These are phyloP conservation scores for Sugiyamaella smithiae DNA, from an alignment of 805 yeast genomes.

Conservation along the genomic window DNA sequence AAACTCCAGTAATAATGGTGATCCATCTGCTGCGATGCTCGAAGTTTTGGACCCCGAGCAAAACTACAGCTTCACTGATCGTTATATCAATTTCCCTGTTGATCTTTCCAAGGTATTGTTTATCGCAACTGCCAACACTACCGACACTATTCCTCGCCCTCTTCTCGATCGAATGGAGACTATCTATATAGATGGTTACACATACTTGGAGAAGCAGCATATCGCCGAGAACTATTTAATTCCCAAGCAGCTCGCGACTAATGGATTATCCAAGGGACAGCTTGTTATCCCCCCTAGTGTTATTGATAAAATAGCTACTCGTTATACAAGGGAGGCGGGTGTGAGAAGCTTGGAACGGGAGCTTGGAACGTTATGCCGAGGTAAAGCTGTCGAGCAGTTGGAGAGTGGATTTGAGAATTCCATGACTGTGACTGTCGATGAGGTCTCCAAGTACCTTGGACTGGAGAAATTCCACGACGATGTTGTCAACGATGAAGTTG, in stretches of 20 bases:
- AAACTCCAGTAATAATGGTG: constrained; percentile 61
- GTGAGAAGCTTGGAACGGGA: constrained; percentile 76
- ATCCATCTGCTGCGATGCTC: constrained; percentile 83
- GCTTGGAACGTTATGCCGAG: constrained; percentile 74
- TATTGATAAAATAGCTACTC: constrained; percentile 58
- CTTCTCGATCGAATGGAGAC: constrained; percentile 81
- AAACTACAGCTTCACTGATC: constrained; percentile 71
- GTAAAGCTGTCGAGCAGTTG: constrained; percentile 59
- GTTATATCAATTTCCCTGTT: constrained; percentile 80
- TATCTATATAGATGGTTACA: constrained; percentile 75
- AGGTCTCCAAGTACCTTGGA: constrained; percentile 69
- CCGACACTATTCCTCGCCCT: constrained; percentile 68
- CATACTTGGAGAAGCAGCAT: constrained; percentile 67
- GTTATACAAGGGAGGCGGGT: constrained; percentile 83
- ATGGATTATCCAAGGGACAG: constrained; percentile 53
- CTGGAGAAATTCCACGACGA: constrained; percentile 51
- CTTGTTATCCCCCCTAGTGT: constrained; percentile 52
- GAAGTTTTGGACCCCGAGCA: constrained; percentile 93
- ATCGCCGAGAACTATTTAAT: constrained; percentile 67
- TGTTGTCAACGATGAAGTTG: constrained; percentile 37
- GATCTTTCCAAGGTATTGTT: constrained; percentile 79
- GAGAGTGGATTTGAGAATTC: constrained; percentile 8
- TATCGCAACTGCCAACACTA: constrained; percentile 82
- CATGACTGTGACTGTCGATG: constrained; percentile 45
- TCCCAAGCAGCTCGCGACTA: constrained; percentile 69